Evolutionary conservation across 2,329 filamentous ascomycete species (phyloP), one percentile per base, ranked within the genome.

Genomic region (Bipolaris oryzae): DNA sequence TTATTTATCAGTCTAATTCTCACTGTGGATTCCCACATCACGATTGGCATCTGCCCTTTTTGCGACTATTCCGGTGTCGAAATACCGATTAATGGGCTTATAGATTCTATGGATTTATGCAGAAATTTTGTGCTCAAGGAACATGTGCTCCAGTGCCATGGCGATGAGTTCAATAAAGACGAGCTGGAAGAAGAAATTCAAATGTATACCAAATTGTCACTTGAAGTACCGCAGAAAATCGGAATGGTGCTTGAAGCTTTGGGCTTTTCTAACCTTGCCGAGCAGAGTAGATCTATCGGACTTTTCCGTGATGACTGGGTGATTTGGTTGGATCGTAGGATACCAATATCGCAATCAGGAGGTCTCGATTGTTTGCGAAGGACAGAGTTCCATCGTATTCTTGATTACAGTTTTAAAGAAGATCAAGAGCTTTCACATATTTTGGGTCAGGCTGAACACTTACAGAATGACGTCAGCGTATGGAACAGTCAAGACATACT

Each of bases 401-500:
- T 49, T 7, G 46, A 49, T 2, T 0, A 7, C 25, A 1, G 0
- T 28, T 28, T 28, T 10, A 9, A 10, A 6, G 2, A 10, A 1
- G 1, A 10, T 28, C 7, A 28, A 3, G 9, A 10, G 0, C 7
- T 28, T 28, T 10, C 1, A 10, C 10, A 1, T 28, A 2, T 10
- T 28, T 10, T 10, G 7, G 2, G 10, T 2, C 25, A 28, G 2
- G 7, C 2, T 10, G 25, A 28, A 10, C 23, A 6, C 23, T 6
- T 2, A 6, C 11, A 20, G 20, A 5, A 41, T 7, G 10, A 15
- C 5, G 1, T 28, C 2, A 16, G 2, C 7, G 25, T 28, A 10
- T 39, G 5, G n/a, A 43, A 53, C 1, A 41, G 31, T 3, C 21
- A 25, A 7, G 50, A 57, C 18, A 49, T 57, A 5, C 50, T 53